Percentiles rank a stretch among this genome's conserved stretches.
Conservation (phyloP, 805 yeast genomes). For the Scheffersomyces coipomensis region DNA sequence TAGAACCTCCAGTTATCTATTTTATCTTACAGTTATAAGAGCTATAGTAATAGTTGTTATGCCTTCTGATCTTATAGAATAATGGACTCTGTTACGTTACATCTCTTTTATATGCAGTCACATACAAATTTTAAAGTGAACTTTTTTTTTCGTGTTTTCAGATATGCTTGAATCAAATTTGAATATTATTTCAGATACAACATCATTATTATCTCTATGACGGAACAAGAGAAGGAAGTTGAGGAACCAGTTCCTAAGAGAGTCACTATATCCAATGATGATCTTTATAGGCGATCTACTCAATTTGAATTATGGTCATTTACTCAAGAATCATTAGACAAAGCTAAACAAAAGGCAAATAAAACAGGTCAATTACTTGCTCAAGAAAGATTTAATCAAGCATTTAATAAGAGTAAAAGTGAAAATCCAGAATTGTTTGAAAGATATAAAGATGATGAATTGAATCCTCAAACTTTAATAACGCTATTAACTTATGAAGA, state of each 20-base stretch:
- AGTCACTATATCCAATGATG: constrained; percentile 66
- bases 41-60: no score
- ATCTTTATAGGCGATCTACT: constrained; percentile 80
- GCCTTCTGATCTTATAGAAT: no score
- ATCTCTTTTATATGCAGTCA: no score
- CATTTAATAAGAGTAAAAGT: constrained; percentile 12
- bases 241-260: constrained; percentile 4
- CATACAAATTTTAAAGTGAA: no score
- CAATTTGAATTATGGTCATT: constrained; percentile 89
- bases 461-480: constrained; percentile 28
- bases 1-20: no score
- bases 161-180: neutral
- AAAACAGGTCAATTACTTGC: constrained; percentile 49
- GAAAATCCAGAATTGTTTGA: constrained; percentile 30
- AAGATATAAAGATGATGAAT: constrained; percentile 23
- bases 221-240: neutral
- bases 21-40: no score
- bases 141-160: neutral
- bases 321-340: constrained; percentile 54
- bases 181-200: no score
- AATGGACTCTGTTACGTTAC: no score
- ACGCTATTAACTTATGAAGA: constrained; percentile 62
- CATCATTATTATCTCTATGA: neutral
- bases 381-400: constrained; percentile 24
- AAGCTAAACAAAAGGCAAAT: constrained; percentile 50